Base-by-base conservation (phyloP, 2,329 filamentous ascomycete genomes). In the Claviceps quebecensis region DNA sequence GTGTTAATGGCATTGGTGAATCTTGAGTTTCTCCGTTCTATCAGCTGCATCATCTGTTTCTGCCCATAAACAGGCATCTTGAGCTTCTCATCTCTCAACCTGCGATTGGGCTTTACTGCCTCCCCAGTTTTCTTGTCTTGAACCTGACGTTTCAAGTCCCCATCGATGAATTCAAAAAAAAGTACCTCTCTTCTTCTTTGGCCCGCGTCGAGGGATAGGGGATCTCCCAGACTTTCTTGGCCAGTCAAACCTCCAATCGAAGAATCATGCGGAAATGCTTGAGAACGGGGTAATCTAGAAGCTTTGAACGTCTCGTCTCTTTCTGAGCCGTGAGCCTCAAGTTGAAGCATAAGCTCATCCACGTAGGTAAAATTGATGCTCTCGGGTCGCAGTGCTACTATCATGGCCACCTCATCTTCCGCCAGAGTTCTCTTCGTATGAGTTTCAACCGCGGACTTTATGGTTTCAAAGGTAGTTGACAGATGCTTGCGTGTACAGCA, bases 21-120 rank as follows among this genome's bases (percentile, higher is more conserved):
- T 62, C 90, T 93, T 50, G 72, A 71, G 60, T 96, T 96, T 47
- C 93, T 76, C 69, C 91, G 93, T 67, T 91, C 88, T 58, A 98
- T 96, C 57, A 96, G 66, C 49, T 75, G 78, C 63, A 86, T 82
- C 85, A 97, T 88, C 67, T 95, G 88, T 65, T 90, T 90, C 67
- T 95, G 90, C 56, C 87, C 88, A 69, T 82, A 96, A 8, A 95
- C 86, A 0, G 91, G 93, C 81, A 96, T 88, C 66, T 86, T 94
- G 57, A 97, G 63, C 54, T 87, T 81, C 60, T 95, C 89, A 19
- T 90, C 78, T 53, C 80, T 76, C 56, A 89, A 71, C 60, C 79
- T 86, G 52, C 81, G 76, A 13, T 74, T 80, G 0, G 84, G 76
- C 51, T 82, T 84, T 0, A 76, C 80, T 0, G 83, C 76, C 64